Conservation (phyloP, 2,329 filamentous ascomycete species). For the Ceratocystis huliohia region DNA sequence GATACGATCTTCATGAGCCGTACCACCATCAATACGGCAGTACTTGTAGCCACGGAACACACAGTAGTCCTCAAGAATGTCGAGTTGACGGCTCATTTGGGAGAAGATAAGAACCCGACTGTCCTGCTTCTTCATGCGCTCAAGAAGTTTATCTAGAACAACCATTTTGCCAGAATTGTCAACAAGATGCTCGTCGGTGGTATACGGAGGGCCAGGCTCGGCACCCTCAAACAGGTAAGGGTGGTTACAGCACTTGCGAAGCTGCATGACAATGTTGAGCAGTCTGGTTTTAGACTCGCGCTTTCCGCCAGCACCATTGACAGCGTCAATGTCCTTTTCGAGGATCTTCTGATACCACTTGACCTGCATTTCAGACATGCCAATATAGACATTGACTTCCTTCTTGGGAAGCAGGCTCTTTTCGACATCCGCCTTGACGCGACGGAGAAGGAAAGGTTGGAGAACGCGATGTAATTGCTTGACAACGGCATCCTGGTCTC, state of each 20-base stretch:
- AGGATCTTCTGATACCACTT: conserved; percentile 99
- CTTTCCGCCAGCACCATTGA: conserved; percentile 92
- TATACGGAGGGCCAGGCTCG: conserved; percentile 93
- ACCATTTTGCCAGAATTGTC: conserved; percentile 96
- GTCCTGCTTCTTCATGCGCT: conserved; percentile 69
- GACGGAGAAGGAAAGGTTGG: conserved; percentile 82
- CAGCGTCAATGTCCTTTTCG: conserved; percentile 96
- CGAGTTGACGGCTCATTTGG: conserved; percentile 93
- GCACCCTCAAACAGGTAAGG: conserved; percentile 96
- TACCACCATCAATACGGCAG: conserved; percentile 92
- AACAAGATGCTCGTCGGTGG: conserved; percentile 89
- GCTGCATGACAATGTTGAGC: conserved; percentile 98
- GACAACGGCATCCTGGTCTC: conserved; percentile 88
- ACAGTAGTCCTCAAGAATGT: conserved; percentile 96
- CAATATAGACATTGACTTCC: conserved; percentile 90
- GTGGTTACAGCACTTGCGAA: conserved; percentile 97
- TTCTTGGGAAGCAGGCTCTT: conserved; percentile 97
- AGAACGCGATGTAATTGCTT: conserved; percentile 90
- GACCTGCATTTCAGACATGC: conserved; percentile 98
- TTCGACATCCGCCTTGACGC: conserved; percentile 95
- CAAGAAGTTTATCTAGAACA: conserved; percentile 83
- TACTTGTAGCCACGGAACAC: conserved; percentile 92
- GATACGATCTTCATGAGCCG: conserved; percentile 94
- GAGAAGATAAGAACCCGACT: conserved; percentile 98
- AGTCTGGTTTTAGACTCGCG: conserved; percentile 94